Conservation (phyloP, 331 rosid species). For the Pyracantha coccinea region DNA sequence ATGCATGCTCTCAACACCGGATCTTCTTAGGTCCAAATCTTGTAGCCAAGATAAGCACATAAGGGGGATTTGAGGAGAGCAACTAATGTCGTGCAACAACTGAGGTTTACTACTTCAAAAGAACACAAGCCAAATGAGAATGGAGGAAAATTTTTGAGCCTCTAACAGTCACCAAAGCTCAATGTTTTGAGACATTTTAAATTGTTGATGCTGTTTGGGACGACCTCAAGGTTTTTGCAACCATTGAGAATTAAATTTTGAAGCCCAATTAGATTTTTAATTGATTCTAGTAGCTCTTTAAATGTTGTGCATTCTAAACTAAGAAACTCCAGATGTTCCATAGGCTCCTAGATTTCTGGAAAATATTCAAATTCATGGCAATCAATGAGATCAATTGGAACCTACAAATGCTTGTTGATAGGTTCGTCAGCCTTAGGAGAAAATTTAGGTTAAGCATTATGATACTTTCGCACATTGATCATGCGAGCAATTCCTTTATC, state of each 20-base stretch:
- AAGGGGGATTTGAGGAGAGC: conserved; percentile 9
- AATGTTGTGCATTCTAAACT: not conserved
- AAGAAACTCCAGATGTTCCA: not conserved
- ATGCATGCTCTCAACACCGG: not conserved
- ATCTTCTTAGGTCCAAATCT: conserved; percentile 13
- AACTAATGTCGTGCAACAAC: not conserved
- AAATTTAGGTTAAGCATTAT: too few species aligned
- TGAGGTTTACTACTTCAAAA: too few species aligned
- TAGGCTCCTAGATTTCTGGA: not conserved
- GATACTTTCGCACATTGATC: too few species aligned
- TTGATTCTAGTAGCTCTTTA: not conserved
- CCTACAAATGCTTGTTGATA: not conserved
- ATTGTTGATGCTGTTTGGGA: too few species aligned
- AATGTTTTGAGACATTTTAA: too few species aligned
- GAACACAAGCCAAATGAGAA: too few species aligned
- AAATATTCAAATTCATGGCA: not conserved
- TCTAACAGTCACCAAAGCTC: too few species aligned
- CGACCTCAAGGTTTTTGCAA: too few species aligned
- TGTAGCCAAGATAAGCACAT: conserved; percentile 17
- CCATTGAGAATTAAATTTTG: too few species aligned
- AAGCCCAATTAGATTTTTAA: too few species aligned
- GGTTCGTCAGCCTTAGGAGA: too few species aligned
- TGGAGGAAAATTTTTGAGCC: not conserved
- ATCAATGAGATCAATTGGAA: not conserved
- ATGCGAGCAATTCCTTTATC: too few species aligned